A percentile compares a stretch with the other conserved stretches of the same genome.
These are phyloP conservation scores for Exobasidium rhododendri DNA, from an alignment of 1,284 basidiomycete genomes.

Conservation along the genomic window DNA sequence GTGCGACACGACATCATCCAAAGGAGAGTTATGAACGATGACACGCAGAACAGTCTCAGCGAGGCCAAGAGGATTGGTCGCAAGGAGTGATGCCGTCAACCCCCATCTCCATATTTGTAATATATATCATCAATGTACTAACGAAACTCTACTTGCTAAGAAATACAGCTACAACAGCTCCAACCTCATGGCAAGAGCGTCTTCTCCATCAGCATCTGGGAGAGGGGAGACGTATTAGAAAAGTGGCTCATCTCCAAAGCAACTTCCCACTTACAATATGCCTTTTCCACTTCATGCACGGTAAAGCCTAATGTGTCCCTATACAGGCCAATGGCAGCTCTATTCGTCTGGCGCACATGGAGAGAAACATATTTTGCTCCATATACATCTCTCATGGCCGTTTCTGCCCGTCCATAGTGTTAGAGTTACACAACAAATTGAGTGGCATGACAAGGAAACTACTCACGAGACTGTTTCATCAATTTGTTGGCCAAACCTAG, in stretches of 20 bases:
- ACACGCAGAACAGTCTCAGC: neutral
- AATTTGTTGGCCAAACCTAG: slow-evolving; percentile 53
- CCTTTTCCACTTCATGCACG: slow-evolving; percentile 48
- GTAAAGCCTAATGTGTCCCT: slow-evolving; percentile 51
- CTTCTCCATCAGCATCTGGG: slow-evolving; percentile 51
- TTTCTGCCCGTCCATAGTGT: slow-evolving; percentile 35
- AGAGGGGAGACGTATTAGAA: neutral
- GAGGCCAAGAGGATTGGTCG: neutral
- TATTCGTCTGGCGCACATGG: slow-evolving; percentile 52
- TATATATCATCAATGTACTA: neutral
- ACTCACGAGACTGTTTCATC: slow-evolving; percentile 53
- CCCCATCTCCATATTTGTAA: neutral
- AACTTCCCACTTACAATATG: slow-evolving; percentile 36
- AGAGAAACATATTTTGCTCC: slow-evolving; percentile 50
- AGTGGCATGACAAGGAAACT: no score
- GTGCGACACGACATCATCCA: neutral
- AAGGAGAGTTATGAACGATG: neutral
- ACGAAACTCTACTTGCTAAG: neutral
- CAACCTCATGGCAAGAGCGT: slow-evolving; percentile 51
- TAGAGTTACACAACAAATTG: neutral
- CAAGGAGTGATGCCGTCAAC: neutral
- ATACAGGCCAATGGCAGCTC: slow-evolving; percentile 52
- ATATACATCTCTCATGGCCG: slow-evolving; percentile 52
- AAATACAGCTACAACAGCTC: slow-evolving; percentile 21
- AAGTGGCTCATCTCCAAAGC: no score